Base-by-base conservation (phyloP, 345 rosid species). In the Durio zibethinus region DNA sequence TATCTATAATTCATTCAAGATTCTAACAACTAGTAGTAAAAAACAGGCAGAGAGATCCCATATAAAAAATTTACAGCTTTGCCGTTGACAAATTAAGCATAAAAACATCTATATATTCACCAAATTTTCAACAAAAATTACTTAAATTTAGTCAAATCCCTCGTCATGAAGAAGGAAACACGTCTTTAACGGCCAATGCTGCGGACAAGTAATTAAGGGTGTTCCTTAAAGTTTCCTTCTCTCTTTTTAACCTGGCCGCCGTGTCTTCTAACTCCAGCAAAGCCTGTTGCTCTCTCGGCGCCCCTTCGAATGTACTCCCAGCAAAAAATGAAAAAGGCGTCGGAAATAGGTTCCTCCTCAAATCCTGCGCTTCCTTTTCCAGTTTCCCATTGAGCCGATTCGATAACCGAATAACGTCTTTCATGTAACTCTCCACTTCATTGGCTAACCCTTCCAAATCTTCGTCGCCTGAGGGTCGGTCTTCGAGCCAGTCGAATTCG, bases 281-380 rank as follows among this genome's bases (percentile, higher is more conserved):
- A 3, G 94, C 98, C 78, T 95, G 99, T 77, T 95, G 99, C 89
- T 95, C 99, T 61, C 91, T 86, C 0, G 97, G 94, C 2, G 93
- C 98, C 0, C 97, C 99, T 74, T 93, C 98, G 16, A 95, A 95
- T 8, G 98, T 90, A 70, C 97, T 93, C 10, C 94, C 99, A 0
- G 92, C 99, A 61, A 93, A 93, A 83, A 95, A 95, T 59, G 99
- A 95, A 71, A 95, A 93, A 61, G 97, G 99, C 20, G 98, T 95
- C 72, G 98, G 99, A 65, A 93, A 95, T 67, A 88, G 86, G 76
- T 95, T 93, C 77, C 91, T 85, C 76, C 98, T 84, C 81, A 95
- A 78, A 60, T 93, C 98, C 80, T 85, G 88, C 1, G 85, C 92
- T 72, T 95, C 98, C 80, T 89, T 92, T 74, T 93, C 98, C 3